phyloP scores from a whole-genome alignment of 2,329 filamentous ascomycete species.

The Colletotrichum tropicale region DNA sequence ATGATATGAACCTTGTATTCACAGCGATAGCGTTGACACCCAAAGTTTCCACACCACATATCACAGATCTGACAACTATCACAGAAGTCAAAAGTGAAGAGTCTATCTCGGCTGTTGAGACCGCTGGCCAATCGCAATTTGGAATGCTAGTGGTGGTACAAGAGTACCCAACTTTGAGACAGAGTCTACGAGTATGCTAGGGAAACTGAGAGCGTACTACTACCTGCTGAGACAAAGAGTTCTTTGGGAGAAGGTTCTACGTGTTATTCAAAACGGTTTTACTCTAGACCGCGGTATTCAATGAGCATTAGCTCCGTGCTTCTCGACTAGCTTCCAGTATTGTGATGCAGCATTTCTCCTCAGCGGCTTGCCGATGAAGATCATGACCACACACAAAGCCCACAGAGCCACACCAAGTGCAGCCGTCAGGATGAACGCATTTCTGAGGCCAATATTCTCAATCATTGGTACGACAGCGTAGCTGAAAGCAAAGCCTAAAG shows the following conservation, averaged over 20 bases:
- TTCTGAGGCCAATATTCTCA: slow-evolving; percentile 20
- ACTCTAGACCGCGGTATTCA: neutral
- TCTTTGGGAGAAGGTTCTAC: neutral
- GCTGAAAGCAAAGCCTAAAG: slow-evolving; percentile 25
- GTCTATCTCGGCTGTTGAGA: neutral
- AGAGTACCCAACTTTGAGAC: neutral
- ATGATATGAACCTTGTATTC: neutral
- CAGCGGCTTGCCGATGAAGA: slow-evolving; percentile 17
- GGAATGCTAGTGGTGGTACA: neutral
- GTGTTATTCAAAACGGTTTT: neutral
- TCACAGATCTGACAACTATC: neutral
- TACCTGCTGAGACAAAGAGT: neutral
- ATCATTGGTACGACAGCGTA: slow-evolving; percentile 29
- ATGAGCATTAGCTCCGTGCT: neutral
- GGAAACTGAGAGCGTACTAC: neutral
- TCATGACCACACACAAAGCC: slow-evolving; percentile 10
- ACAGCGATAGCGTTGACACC: accelerated
- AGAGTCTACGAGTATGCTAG: neutral
- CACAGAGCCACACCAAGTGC: slow-evolving; percentile 22
- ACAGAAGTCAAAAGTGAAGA: neutral
- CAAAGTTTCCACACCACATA: neutral
- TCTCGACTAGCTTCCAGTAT: slow-evolving; percentile 25
- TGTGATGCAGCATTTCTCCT: slow-evolving; percentile 16
- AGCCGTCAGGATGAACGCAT: slow-evolving; percentile 25
- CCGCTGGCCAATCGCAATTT: neutral